Conservation (phyloP, 495 filamentous ascomycete species). For the Trichoderma gamsii region DNA sequence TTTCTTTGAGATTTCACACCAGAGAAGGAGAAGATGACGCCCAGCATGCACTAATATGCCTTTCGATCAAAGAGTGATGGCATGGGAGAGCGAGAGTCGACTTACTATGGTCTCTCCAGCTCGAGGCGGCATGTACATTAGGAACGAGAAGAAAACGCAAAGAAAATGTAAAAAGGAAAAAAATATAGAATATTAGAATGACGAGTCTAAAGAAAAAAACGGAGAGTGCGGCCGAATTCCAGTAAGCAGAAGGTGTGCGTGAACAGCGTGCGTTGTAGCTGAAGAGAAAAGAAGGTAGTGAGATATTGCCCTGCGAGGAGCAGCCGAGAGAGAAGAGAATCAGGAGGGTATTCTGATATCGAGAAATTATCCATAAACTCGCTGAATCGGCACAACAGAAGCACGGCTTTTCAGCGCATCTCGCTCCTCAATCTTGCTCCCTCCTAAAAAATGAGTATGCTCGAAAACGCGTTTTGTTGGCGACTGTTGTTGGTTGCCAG, state of each 20-base stretch:
- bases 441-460: too few species aligned
- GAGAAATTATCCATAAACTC: too few species aligned
- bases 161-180: not conserved
- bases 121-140: not conserved
- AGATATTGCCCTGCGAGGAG: too few species aligned
- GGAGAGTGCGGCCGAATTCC: constrained; percentile 5
- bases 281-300: not conserved
- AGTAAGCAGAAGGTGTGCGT: too few species aligned
- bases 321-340: too few species aligned
- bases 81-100: not conserved
- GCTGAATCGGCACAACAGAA: too few species aligned
- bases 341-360: too few species aligned
- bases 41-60: too few species aligned
- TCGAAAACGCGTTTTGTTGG: too few species aligned
- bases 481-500: too few species aligned
- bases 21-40: not conserved
- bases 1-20: not conserved
- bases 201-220: not conserved
- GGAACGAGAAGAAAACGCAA: not conserved
- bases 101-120: not conserved
- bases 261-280: not conserved
- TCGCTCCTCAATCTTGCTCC: too few species aligned
- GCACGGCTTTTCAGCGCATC: too few species aligned
- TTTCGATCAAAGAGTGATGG: not conserved
- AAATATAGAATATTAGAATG: not conserved